Evolutionary conservation across 768 basidiomycete genomes (phyloP), one percentile per base, ranked within the genome.

Genomic region (Termitomyces sp.): DNA sequence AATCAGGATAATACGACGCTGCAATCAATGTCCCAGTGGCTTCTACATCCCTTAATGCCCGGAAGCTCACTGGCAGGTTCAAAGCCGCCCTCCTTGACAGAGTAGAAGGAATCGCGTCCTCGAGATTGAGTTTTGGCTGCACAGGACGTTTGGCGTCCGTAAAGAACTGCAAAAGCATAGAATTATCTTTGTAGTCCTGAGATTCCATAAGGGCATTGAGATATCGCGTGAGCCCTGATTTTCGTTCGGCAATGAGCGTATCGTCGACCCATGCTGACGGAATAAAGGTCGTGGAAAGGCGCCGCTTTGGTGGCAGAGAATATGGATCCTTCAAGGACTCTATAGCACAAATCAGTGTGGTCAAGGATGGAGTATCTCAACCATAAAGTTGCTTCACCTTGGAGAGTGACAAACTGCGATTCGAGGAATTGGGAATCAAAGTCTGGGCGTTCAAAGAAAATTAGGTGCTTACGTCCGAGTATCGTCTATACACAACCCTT

Each of bases 241-340:
- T 83, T 57, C 82, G 76, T 61, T 80, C 79, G 0, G 72, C 64
- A 50, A 83, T 80, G 35, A 82, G 75, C 11, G 69, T 54, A 56
- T 83, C 79, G 60, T 82, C 77, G 15, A 77, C 68, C 80, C 82
- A 82, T 2, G 78, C 77, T 2, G 75, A 76, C 0, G 80, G 80
- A 18, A 80, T 52, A 60, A 82, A 78, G 1, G 71, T 72, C 9
- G 76, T 80, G n/a, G 67, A 64, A 6, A 82, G 64, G 20, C 76
- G 67, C n/a, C 77, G 76, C 66, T 80, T 82, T 3, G 81, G 78
- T 11, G 82, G 81, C 10, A 84, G 73, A 11, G 61, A 51, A 55
- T 68, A 74, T 0, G 70, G 64, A 55, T 78, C 73, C 41, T 68
- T 66, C 25, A 80, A 64, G n/a, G 67, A 23, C 3, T 23, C 43